Evolutionary conservation across 257 asterid genomes (phyloP).

Genomic region (Plantago ovata): DNA sequence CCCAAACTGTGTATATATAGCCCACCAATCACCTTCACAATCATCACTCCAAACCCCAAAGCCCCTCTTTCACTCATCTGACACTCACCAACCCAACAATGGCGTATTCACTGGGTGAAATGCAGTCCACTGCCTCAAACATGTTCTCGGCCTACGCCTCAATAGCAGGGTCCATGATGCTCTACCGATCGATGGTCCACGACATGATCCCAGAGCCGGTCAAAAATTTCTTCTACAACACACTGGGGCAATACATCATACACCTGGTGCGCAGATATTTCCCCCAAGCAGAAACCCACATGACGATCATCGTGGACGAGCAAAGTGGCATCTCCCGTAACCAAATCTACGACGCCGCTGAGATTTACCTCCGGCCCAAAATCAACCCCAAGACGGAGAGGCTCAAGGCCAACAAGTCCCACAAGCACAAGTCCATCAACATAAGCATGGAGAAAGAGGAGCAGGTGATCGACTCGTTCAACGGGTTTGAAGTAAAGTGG

Average conservation of each 20-base stretch:
- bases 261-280: slow-evolving; percentile 26
- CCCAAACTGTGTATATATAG: neutral
- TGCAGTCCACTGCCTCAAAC: slow-evolving; percentile 51
- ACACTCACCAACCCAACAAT: neutral
- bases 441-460: slow-evolving; percentile 56
- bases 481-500: slow-evolving; percentile 41
- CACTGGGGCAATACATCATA: slow-evolving; percentile 30
- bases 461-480: slow-evolving; percentile 32
- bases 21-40: neutral
- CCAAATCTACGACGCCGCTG: slow-evolving; percentile 67
- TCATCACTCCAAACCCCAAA: too few relatives aligned
- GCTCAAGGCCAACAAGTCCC: slow-evolving; percentile 43
- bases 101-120: slow-evolving; percentile 24
- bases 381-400: slow-evolving; percentile 49
- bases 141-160: slow-evolving; percentile 81
- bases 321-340: slow-evolving; percentile 51
- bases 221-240: slow-evolving; percentile 24
- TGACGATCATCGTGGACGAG: slow-evolving; percentile 66
- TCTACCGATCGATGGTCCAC: slow-evolving; percentile 53
- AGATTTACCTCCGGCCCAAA: slow-evolving; percentile 52
- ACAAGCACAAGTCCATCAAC: slow-evolving; percentile 43
- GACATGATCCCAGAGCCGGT: slow-evolving; percentile 52
- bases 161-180: slow-evolving; percentile 64
- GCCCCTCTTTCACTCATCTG: too few relatives aligned
- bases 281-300: slow-evolving; percentile 24